Conservation (phyloP, 495 filamentous ascomycete species). For the Aspergillus wentii region DNA sequence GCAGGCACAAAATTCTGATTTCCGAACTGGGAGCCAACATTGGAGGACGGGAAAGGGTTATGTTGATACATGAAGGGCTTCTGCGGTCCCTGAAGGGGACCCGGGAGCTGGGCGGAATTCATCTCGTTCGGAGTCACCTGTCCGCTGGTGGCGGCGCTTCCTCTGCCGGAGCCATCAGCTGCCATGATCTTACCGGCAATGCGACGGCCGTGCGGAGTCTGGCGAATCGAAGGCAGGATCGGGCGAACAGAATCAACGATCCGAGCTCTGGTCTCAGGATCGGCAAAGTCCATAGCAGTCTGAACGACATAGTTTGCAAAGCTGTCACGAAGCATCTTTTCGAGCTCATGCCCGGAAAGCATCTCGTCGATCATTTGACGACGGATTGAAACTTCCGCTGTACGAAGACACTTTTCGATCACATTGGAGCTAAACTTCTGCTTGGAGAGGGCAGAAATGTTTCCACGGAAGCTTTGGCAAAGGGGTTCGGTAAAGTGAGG, state of each 20-base stretch:
- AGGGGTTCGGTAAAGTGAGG: constrained; percentile 77
- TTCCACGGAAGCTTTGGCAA: constrained; percentile 68
- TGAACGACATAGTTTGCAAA: constrained; percentile 98
- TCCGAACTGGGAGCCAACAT: constrained; percentile 19
- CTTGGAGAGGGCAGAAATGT: constrained; percentile 74
- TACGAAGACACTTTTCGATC: constrained; percentile 94
- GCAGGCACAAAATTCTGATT: constrained; percentile 22
- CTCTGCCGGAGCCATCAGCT: constrained; percentile 30
- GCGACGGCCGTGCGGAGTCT: constrained; percentile 88
- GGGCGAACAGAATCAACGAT: constrained; percentile 83
- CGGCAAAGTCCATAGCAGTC: constrained; percentile 86
- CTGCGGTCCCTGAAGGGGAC: constrained; percentile 22
- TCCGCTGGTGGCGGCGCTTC: constrained; percentile 28
- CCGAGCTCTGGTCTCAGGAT: constrained; percentile 59
- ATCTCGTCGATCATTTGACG: constrained; percentile 84
- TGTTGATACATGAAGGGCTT: constrained; percentile 30
- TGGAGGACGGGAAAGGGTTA: constrained; percentile 17
- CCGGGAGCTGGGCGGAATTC: constrained; percentile 27
- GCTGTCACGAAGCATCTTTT: constrained; percentile 80
- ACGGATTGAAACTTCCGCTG: constrained; percentile 61
- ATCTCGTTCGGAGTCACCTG: constrained; percentile 38
- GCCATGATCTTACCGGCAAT: constrained; percentile 77
- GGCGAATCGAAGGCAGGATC: constrained; percentile 71
- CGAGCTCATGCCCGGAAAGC: constrained; percentile 66
- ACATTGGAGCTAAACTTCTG: constrained; percentile 99